A percentile compares a stretch with the other conserved stretches of the same genome.
Evolutionary conservation across 1,139 yeast species (phyloP).

Genomic region (Yamadazyma aaseri): DNA sequence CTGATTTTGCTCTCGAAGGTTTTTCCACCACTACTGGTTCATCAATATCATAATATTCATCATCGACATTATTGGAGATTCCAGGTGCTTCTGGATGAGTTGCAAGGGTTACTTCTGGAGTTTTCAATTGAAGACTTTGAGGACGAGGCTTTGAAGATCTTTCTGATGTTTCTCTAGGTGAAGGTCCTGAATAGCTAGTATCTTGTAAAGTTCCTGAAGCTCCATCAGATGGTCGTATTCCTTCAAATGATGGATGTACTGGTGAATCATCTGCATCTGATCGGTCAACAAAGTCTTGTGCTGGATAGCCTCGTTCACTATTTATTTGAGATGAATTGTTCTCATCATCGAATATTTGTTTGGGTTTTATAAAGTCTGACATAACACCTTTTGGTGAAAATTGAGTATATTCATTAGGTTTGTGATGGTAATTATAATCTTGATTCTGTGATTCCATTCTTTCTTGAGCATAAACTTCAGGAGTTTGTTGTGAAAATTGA

Average conservation of each 20-base stretch:
- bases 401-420: background rate
- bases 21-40: conserved; percentile 34
- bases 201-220: conserved; percentile 3
- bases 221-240: conserved; percentile 1
- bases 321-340: conserved; percentile 13
- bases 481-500: background rate
- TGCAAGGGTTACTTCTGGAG: conserved; percentile 1
- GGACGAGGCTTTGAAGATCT: background rate
- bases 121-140: conserved; percentile 1
- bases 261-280: conserved; percentile 1
- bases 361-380: conserved; percentile 7
- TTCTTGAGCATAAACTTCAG: conserved; percentile 9
- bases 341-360: conserved; percentile 17
- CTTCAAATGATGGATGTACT: conserved; percentile 4
- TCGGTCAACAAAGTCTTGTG: conserved; percentile 1
- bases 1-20: conserved; percentile 36
- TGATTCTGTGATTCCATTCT: conserved; percentile 1
- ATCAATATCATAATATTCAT: conserved; percentile 40
- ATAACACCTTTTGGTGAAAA: conserved; percentile 6
- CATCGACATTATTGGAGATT: conserved; percentile 13
- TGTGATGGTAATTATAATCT: background rate
- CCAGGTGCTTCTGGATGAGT: background rate
- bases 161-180: conserved; percentile 1
- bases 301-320: conserved; percentile 7
- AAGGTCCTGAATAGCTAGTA: conserved; percentile 1